Evolutionary conservation across 2,329 filamentous ascomycete species (phyloP).

Genomic region (Thielaviopsis punctulata): DNA sequence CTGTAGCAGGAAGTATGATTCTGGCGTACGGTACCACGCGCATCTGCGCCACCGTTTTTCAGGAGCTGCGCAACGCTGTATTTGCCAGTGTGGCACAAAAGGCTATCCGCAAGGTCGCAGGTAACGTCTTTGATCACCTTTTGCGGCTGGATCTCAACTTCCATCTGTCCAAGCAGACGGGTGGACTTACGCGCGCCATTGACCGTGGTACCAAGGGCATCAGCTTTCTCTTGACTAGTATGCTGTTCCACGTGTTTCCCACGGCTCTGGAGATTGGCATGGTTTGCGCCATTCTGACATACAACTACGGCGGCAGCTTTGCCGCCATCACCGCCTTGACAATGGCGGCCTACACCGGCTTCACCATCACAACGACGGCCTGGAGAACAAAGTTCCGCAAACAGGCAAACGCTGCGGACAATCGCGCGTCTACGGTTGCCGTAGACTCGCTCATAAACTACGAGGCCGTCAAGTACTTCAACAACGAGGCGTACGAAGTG

Average conservation of each 20-base stretch:
- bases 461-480: constrained; percentile 98
- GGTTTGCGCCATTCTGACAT: constrained; percentile 92
- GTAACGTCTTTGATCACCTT: constrained; percentile 83
- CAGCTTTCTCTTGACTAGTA: constrained; percentile 88
- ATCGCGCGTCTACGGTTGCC: constrained; percentile 83
- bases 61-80: constrained; percentile 87
- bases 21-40: constrained; percentile 80
- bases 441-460: constrained; percentile 98
- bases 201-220: constrained; percentile 97
- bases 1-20: constrained; percentile 82
- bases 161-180: constrained; percentile 85
- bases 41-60: constrained; percentile 76
- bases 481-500: constrained; percentile 94
- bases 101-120: constrained; percentile 77
- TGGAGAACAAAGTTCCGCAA: constrained; percentile 96
- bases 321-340: constrained; percentile 78
- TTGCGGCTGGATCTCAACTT: constrained; percentile 82
- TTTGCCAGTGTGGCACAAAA: constrained; percentile 97
- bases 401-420: constrained; percentile 90
- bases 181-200: constrained; percentile 81
- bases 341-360: constrained; percentile 89
- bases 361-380: constrained; percentile 88
- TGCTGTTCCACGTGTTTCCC: constrained; percentile 94
- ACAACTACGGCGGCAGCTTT: constrained; percentile 84
- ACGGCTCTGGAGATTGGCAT: constrained; percentile 87